Percentiles rank a stretch among this genome's conserved stretches.
Evolutionary conservation across 805 yeast species (phyloP).

Genomic region (Candida qinlingensis): DNA sequence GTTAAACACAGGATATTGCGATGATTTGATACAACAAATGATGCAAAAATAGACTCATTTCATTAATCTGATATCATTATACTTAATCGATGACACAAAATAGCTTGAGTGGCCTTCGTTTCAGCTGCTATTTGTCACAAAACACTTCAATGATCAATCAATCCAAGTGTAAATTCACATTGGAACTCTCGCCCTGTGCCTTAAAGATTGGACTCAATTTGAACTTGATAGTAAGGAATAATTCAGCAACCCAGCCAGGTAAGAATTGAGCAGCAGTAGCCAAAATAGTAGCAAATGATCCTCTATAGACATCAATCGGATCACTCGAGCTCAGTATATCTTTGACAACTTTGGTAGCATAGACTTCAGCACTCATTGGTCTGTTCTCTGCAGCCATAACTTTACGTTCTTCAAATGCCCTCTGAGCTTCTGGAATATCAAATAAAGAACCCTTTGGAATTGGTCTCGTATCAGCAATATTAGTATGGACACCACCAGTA

Average conservation of each 20-base stretch:
- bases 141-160: background rate
- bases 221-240: conserved; percentile 35
- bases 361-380: conserved; percentile 57
- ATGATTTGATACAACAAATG: no score
- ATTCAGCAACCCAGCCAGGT: conserved; percentile 46
- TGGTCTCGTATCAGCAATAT: conserved; percentile 61
- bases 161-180: conserved; percentile 18
- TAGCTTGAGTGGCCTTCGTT: no score
- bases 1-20: no score
- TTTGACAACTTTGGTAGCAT: conserved; percentile 49
- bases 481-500: conserved; percentile 73
- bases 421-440: conserved; percentile 44
- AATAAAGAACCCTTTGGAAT: conserved; percentile 53
- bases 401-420: conserved; percentile 45
- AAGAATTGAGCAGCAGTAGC: conserved; percentile 30
- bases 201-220: conserved; percentile 31
- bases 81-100: no score
- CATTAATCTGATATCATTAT: no score
- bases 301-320: conserved; percentile 53
- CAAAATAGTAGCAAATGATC: conserved; percentile 38
- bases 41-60: no score
- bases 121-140: no score
- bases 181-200: conserved; percentile 21
- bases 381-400: conserved; percentile 52
- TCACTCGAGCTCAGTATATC: conserved; percentile 37